Percentiles rank a stretch among this genome's conserved stretches.
Conservation (phyloP, 129 eudicot species). For the Tanacetum coccineum region DNA sequence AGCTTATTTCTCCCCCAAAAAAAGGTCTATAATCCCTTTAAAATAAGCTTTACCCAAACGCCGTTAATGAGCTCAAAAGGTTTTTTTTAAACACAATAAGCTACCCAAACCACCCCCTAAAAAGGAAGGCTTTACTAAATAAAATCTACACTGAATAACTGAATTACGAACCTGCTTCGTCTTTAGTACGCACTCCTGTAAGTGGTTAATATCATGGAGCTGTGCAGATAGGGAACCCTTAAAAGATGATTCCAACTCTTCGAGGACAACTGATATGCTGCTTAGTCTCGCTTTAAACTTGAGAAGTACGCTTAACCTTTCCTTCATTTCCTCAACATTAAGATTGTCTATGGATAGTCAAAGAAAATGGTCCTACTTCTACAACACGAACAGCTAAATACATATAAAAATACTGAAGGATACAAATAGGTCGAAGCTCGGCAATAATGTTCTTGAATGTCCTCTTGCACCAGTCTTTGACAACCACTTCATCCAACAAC, state of each 20-base stretch:
- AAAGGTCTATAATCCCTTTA: no score
- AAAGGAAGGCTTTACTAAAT: neutral
- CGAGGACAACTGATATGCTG: slow-evolving; percentile 72
- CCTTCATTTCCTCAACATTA: slow-evolving; percentile 44
- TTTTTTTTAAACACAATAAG: no score
- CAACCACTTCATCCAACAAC: slow-evolving; percentile 95
- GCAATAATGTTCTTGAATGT: slow-evolving; percentile 50
- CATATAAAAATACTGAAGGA: slow-evolving; percentile 40
- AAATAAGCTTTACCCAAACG: no score
- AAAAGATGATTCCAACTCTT: slow-evolving; percentile 81
- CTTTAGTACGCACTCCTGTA: slow-evolving; percentile 76
- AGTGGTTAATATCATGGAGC: slow-evolving; percentile 72
- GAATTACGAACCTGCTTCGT: slow-evolving; percentile 73
- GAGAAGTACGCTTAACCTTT: slow-evolving; percentile 46
- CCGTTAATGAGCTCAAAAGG: no score
- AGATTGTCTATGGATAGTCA: slow-evolving; percentile 56
- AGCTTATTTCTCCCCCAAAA: no score
- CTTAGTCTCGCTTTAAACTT: slow-evolving; percentile 60
- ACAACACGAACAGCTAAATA: neutral
- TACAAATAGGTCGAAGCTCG: slow-evolving; percentile 70
- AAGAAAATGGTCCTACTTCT: slow-evolving; percentile 17
- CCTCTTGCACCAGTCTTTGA: slow-evolving; percentile 96
- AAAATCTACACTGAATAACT: neutral
- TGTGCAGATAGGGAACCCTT: slow-evolving; percentile 72
- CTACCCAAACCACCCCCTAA: neutral